Conservation (phyloP, 129 eudicot genomes). For the Artemisia argyi region DNA sequence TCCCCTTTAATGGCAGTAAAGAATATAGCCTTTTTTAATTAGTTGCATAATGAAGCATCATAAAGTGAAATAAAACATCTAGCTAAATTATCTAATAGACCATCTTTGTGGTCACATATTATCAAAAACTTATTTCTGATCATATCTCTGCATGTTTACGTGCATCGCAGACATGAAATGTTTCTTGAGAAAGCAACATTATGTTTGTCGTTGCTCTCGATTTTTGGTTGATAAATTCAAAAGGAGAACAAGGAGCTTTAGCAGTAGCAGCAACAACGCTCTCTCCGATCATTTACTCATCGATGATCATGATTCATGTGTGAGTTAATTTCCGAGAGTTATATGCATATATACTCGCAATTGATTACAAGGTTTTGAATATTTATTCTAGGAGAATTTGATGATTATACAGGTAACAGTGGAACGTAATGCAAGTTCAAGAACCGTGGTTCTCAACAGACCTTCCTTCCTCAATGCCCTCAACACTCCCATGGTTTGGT, state of each 20-base stretch:
- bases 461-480: constrained; percentile 68
- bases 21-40: background rate
- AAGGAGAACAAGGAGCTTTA: constrained; percentile 13
- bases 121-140: background rate
- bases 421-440: constrained; percentile 54
- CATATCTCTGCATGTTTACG: background rate
- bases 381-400: background rate
- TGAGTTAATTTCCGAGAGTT: background rate
- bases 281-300: constrained; percentile 24
- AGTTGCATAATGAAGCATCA: background rate
- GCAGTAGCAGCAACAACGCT: constrained; percentile 2
- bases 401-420: constrained; percentile 46
- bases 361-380: background rate
- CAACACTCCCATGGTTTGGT: constrained; percentile 46
- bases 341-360: background rate
- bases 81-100: no score
- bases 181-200: background rate
- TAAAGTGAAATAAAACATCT: background rate
- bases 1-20: background rate
- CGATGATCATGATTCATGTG: constrained; percentile 23
- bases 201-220: background rate
- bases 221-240: constrained; percentile 7
- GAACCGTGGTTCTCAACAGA: constrained; percentile 72
- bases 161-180: constrained; percentile 17
- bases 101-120: background rate